These are phyloP conservation scores for Pelargonium australe DNA, from an alignment of 441 rosid species.

Conservation along the genomic window DNA sequence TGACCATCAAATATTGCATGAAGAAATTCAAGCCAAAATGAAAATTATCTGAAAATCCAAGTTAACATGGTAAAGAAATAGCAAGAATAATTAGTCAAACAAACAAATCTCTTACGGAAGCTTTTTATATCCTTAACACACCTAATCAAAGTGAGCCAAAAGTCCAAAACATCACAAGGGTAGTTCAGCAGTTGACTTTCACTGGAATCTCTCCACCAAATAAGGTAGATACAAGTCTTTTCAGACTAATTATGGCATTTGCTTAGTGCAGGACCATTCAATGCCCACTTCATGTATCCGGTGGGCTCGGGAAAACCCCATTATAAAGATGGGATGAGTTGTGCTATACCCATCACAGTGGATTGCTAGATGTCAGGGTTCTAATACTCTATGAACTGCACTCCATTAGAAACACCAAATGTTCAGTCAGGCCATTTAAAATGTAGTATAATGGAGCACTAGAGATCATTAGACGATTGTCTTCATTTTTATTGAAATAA, in stretches of 20 bases:
- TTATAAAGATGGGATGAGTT: not conserved
- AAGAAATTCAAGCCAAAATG: not conserved
- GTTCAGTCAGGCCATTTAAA: not conserved
- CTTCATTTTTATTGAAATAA: not conserved
- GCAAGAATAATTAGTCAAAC: too few species aligned
- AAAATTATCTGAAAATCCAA: not conserved
- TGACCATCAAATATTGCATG: conserved; percentile 2
- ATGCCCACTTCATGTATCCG: not conserved
- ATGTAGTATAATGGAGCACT: not conserved
- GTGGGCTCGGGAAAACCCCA: conserved; percentile 5
- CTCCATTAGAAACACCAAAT: not conserved
- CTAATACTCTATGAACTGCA: not conserved
- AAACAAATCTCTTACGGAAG: too few species aligned
- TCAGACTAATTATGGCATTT: not conserved
- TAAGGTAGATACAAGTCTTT: not conserved
- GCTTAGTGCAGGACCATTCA: conserved; percentile 4
- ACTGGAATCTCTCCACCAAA: not conserved
- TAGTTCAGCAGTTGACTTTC: conserved; percentile 1
- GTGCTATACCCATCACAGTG: not conserved
- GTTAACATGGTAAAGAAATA: not conserved
- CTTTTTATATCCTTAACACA: too few species aligned
- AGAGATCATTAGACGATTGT: not conserved
- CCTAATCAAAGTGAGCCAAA: not conserved
- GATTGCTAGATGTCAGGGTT: not conserved
- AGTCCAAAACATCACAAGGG: not conserved